Base-by-base conservation (phyloP, 805 yeast species). In the Ogataea nonfermentans region DNA sequence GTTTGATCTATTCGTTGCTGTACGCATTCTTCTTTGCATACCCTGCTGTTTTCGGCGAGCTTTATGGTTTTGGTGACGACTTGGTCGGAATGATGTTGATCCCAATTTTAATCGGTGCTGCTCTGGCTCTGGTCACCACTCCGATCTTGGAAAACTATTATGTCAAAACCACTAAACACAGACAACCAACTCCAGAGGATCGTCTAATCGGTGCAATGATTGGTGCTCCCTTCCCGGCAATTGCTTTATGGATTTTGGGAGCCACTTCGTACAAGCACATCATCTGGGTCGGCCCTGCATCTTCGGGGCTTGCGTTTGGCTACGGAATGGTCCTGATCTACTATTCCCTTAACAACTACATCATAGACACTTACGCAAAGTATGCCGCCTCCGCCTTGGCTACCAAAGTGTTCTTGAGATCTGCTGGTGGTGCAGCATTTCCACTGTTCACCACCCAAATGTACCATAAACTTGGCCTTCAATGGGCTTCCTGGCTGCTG, bases 11-110 rank as follows among this genome's bases (percentile, higher is more conserved):
- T 67, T 82, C 96, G n/a, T 71, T 89, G 59, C 70, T 89, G 36
- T 89, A 89, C 57, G 96, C 95, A 9, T 89, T 89, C 70, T 89
- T 89, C 79, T 89, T 88, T 66, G 96, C 97, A 0, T 89, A 84
- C 65, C 97, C 97, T 4, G 95, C 83, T 37, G 86, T 89, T 37
- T 89, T 89, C 61, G 74, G 72, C 40, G 84, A 80, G 40, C 71
- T 88, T 38, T 85, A 89, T 56, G 87, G 80, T 33, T 88, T 71
- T 63, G 71, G 81, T 49, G 95, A 87, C 61, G 85, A 86, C 52
- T 70, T 71, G 37, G 79, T 84, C 50, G 96, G 96, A 24, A 67
- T 89, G 52, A 86, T 90, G 95, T 74, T 85, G 52, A 83, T 89
- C 54, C 96, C 96, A 16, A 89, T 89, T 55, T 66, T 89, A 48